Evolutionary conservation across 768 basidiomycete genomes (phyloP).

Genomic region (Grammothele lineata): DNA sequence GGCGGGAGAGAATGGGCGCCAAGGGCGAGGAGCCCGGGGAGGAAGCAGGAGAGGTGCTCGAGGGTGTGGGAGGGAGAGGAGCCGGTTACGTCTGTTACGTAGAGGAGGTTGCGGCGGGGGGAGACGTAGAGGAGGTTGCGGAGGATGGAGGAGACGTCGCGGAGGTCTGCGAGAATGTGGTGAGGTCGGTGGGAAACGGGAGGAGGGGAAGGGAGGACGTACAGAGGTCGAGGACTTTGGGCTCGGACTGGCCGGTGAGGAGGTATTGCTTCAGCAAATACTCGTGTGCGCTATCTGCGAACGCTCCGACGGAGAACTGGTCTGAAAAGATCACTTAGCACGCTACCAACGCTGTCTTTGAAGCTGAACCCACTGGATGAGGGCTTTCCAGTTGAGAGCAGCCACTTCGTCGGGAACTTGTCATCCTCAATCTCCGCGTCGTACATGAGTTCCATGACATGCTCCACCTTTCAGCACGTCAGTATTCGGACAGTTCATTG

Average conservation of each 20-base stretch:
- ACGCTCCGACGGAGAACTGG: conserved; percentile 50
- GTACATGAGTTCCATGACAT: conserved; percentile 46
- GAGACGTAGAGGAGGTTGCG: conserved; percentile 65
- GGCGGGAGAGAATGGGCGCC: conserved; percentile 59
- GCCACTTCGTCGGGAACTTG: conserved; percentile 61
- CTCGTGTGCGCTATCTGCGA: conserved; percentile 73
- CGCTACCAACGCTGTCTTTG: no score
- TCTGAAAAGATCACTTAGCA: background rate
- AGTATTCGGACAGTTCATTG: no score
- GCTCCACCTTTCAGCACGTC: no score
- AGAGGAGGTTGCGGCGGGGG: conserved; percentile 61
- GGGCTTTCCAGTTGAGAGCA: conserved; percentile 10
- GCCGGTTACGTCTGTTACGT: conserved; percentile 52
- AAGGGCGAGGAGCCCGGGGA: conserved; percentile 70
- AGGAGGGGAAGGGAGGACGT: conserved; percentile 20
- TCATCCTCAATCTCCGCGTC: conserved; percentile 49
- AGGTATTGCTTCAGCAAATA: conserved; percentile 74
- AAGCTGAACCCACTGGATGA: conserved; percentile 1
- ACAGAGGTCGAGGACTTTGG: conserved; percentile 63
- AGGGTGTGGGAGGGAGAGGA: conserved; percentile 44
- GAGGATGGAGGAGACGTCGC: conserved; percentile 56
- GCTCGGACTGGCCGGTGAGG: conserved; percentile 59
- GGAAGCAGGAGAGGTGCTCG: conserved; percentile 76
- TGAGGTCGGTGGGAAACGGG: background rate
- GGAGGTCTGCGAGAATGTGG: conserved; percentile 42